Percentiles rank a stretch among this genome's conserved stretches.
Evolutionary conservation across 106 monocot genomes (phyloP).

Genomic region (Ottelia alismoides): DNA sequence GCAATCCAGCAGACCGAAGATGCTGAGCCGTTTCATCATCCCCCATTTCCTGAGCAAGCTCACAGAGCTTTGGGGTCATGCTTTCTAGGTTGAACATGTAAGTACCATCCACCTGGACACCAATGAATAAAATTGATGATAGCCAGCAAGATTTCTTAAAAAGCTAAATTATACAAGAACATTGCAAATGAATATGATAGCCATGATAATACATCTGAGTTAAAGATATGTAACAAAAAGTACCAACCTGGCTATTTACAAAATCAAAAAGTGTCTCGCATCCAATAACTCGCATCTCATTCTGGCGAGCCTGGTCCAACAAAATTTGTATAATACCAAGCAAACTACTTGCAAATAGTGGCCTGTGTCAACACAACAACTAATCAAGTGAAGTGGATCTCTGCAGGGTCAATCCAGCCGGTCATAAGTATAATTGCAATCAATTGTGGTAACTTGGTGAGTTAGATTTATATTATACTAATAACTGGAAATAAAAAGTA

Average conservation of each 20-base stretch:
- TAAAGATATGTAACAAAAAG: too few relatives aligned
- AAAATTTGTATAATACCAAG: slow-evolving; percentile 58
- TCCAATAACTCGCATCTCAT: slow-evolving; percentile 66
- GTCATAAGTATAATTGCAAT: too few relatives aligned
- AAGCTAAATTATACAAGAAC: too few relatives aligned
- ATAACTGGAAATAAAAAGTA: too few relatives aligned
- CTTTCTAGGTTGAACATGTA: slow-evolving; percentile 93
- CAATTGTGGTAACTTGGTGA: too few relatives aligned
- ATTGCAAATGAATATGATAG: too few relatives aligned
- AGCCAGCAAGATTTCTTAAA: too few relatives aligned
- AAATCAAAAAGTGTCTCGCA: slow-evolving; percentile 87
- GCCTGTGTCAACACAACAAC: too few relatives aligned
- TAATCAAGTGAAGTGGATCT: too few relatives aligned
- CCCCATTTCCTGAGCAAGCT: slow-evolving; percentile 66
- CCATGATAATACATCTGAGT: too few relatives aligned
- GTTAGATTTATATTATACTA: too few relatives aligned
- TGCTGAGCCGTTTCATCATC: slow-evolving; percentile 31
- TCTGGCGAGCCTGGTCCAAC: slow-evolving; percentile 75
- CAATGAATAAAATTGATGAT: slow-evolving; percentile 9
- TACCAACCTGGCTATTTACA: slow-evolving; percentile 59
- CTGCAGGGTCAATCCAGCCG: too few relatives aligned
- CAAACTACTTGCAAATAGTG: slow-evolving; percentile 85
- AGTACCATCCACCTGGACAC: slow-evolving; percentile 58
- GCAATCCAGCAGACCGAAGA: slow-evolving; percentile 66
- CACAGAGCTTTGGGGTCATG: slow-evolving; percentile 71